Base-by-base conservation (phyloP, 257 asterid genomes). In the Capsicum pubescens region DNA sequence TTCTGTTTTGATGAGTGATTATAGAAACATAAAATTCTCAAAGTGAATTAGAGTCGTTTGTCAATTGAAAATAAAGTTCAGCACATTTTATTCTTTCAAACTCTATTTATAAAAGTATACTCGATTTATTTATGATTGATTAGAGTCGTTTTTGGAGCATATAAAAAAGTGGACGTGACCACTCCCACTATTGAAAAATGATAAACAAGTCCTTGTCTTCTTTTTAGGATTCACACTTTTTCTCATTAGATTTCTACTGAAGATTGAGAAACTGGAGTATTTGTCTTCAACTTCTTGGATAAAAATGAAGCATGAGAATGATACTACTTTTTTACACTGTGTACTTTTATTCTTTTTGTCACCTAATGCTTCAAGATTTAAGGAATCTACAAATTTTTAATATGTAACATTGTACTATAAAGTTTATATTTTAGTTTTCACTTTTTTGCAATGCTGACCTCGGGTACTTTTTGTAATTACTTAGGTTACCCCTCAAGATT, bases 401-500 rank as follows among this genome's bases (percentile, higher is more conserved):
- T 16, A 46, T 12, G 46, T 52, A 76, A 77, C 15, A 5, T 32
- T 8, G 64, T 77, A 77, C 50, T 54, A 15, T 15, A 15, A 77
- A 52, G 26, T 14, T 77, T 35, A 77, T 35, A 52, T 54, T 54
- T 54, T 21, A 15, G 48, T 76, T 76, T 50, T 50, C 60, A 74
- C 81, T 21, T 21, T 52, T 76, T 76, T 76, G 50, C 21, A 16
- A 54, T 54, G 9, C 13, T 26, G 50, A 77, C 50, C 82, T 7
- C 50, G 14, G 48, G 8, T n/a, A 6, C 11, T 77, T 68, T 39
- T 55, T 48, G 17, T 64, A 7, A 11, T 39, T 60, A 50, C 36
- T 5, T 70, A 95, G 98, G 99, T 94, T 58, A 93, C 92, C 39
- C 81, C 83, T 67, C 99, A 95, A 92, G 99, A 95, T 86, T 59